Conservation (phyloP, 176 grass and related monocot species). For the Juncus inflexus region DNA sequence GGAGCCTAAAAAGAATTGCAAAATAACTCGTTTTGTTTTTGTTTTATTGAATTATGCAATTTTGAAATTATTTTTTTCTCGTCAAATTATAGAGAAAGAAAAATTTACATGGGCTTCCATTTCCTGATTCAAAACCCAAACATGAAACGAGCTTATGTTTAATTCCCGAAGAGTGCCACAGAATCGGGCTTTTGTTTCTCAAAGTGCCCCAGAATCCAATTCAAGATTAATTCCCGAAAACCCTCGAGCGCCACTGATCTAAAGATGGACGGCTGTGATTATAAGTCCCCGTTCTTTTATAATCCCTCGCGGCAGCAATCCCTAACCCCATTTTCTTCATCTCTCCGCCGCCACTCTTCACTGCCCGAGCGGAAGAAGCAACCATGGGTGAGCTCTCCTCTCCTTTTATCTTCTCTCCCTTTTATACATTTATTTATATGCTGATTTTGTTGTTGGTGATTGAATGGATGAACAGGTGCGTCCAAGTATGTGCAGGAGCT, state of each 20-base stretch:
- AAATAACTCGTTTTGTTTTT: too few relatives aligned
- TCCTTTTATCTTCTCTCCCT: background rate
- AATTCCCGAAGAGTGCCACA: too few relatives aligned
- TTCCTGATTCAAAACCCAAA: too few relatives aligned
- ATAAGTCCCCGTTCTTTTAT: background rate
- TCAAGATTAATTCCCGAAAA: background rate
- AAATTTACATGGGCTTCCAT: too few relatives aligned
- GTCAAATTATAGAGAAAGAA: too few relatives aligned
- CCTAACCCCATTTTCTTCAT: conserved; percentile 15
- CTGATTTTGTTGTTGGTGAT: background rate
- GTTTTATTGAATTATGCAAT: too few relatives aligned
- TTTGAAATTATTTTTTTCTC: too few relatives aligned
- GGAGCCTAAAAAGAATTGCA: too few relatives aligned
- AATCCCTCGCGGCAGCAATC: background rate
- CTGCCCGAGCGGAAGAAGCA: too few relatives aligned
- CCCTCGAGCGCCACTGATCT: background rate
- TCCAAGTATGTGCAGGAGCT: conserved; percentile 85
- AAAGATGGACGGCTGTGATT: background rate
- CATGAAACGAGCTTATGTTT: too few relatives aligned
- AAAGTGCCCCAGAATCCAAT: background rate
- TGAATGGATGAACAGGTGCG: conserved; percentile 42
- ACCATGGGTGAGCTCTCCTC: conserved; percentile 17
- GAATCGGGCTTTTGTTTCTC: too few relatives aligned
- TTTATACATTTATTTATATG: background rate
- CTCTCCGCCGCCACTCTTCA: background rate